Evolutionary conservation across 108 stramenopile genomes (phyloP), one percentile per base, ranked within the genome.

Genomic region (Fragilaria crotonensis): DNA sequence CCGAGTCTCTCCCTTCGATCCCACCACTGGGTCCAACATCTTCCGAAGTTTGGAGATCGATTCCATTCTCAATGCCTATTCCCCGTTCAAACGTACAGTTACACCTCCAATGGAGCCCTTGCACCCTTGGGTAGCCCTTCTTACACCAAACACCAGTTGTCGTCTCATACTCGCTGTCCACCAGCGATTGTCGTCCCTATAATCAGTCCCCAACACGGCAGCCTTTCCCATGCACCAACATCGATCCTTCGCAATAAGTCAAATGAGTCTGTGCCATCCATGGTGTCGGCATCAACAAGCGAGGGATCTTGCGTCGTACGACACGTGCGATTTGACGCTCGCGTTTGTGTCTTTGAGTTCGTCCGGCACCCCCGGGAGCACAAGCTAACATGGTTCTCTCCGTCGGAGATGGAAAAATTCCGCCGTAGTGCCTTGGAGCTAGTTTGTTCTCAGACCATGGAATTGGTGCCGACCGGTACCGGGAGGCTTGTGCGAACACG

Each of bases 351-450:
- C 23, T 52, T 46, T 11, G 75, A 76, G 46, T 70, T 71, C 57
- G 29, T 46, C 17, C 57, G 62, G 1, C 26, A 45, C 3, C 36
- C 25, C 11, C 65, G 54, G 25, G 69, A 70, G 25, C 25, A 22
- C 1, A 36, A 67, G 2, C 21, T 11, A 18, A 68, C 64, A 21
- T 87, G 86, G 86, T 87, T 73, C 33, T 63, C 66, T 25, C 66
- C 65, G 9, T 68, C 63, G 3, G 86, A 87, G 28, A 44, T 87
- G 61, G 56, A 70, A 21, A 46, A 54, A 9, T 87, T 87, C 66
- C 71, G 78, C 27, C 30, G 57, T 9, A 70, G 80, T 18, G 82
- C 82, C 0, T 59, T 80, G 46, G 54, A 73, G 23, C 70, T 72
- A 32, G 73, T 83, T 22, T 7, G 7, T 41, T 41, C 36, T 7